Evolutionary conservation across 352 stramenopile genomes (phyloP).

Genomic region (Phytophthora colocasiae): DNA sequence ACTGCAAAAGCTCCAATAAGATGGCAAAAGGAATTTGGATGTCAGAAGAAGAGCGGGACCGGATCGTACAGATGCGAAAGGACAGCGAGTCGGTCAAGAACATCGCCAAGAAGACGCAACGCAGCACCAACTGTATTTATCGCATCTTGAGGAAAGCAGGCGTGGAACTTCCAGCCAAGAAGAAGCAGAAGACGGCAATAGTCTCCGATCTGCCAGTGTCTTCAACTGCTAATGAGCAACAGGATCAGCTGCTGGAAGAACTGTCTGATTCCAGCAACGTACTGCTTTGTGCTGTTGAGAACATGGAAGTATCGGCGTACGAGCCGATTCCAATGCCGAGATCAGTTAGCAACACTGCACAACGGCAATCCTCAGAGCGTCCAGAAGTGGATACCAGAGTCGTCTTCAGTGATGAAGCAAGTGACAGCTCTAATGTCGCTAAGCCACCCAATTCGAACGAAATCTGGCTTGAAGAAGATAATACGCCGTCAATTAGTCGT

Average conservation of each 20-base stretch:
- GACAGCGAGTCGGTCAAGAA: conserved; percentile 42
- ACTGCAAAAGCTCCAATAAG: conserved; percentile 7
- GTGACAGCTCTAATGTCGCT: neutral
- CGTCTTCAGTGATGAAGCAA: conserved; percentile 4
- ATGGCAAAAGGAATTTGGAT: conserved; percentile 58
- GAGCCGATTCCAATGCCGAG: conserved; percentile 29
- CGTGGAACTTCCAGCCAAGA: conserved; percentile 17
- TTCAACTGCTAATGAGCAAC: conserved; percentile 4
- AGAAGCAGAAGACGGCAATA: conserved; percentile 12
- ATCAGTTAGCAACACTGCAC: conserved; percentile 8
- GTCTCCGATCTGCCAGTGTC: neutral
- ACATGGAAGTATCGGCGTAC: conserved; percentile 33
- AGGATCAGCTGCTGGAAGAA: conserved; percentile 9
- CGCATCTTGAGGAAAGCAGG: conserved; percentile 37
- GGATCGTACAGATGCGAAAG: conserved; percentile 50
- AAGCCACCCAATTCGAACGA: conserved; percentile 11
- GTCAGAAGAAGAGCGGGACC: conserved; percentile 45
- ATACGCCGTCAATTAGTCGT: conserved; percentile 1
- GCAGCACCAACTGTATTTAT: conserved; percentile 53
- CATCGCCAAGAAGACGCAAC: conserved; percentile 44
- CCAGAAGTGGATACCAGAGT: conserved; percentile 19
- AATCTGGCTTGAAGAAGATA: conserved; percentile 20
- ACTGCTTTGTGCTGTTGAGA: conserved; percentile 35
- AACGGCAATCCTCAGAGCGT: neutral
- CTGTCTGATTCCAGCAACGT: conserved; percentile 18